Evolutionary conservation across 768 basidiomycete species (phyloP), one percentile per base, ranked within the genome.

Genomic region (Termitomyces sp.): DNA sequence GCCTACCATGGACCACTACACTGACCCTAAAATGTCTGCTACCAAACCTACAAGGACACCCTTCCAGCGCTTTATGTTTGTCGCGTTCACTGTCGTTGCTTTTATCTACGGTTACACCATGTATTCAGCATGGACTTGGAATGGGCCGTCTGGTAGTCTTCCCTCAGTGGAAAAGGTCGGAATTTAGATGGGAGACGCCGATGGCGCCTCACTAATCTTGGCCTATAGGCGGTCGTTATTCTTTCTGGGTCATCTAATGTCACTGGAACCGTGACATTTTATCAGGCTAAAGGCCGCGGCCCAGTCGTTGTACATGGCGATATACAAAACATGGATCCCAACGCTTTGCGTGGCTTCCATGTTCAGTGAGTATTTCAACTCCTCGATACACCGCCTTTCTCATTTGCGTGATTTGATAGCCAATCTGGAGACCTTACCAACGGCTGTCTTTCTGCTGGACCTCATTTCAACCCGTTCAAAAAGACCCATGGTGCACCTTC

Each of bases 381-480:
- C 24, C 7, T 18, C 38, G 24, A 2, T 18, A 32, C 4, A 28
- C 39, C 9, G 9, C 24, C 4, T 16, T 40, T 28, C 24, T 55
- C 15, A 55, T 13, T 40, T 18, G 24, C 12, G 2, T 28, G 54
- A 39, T 28, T 48, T 18, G 46, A 45, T 65, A 74, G 76, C 57
- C 69, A 77, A 69, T 73, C 78, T 46, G 91, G 92, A 33, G 89
- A 94, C 73, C 71, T 87, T 63, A 81, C 79, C 28, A 70, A 75
- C n/a, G 90, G 87, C 1, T 91, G 90, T 69, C 40, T 75, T 8
- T 88, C 89, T 20, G 81, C 91, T 38, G 90, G 90, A 2, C 65
- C 85, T 38, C 92, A 94, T 73, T 94, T 85, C 80, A 93, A 94
- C 76, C 90, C 90, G 0, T 81, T 79, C 73, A 77, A 74, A 20